Conservation (phyloP, 2,329 filamentous ascomycete species). For the Trichophyton rubrum region DNA sequence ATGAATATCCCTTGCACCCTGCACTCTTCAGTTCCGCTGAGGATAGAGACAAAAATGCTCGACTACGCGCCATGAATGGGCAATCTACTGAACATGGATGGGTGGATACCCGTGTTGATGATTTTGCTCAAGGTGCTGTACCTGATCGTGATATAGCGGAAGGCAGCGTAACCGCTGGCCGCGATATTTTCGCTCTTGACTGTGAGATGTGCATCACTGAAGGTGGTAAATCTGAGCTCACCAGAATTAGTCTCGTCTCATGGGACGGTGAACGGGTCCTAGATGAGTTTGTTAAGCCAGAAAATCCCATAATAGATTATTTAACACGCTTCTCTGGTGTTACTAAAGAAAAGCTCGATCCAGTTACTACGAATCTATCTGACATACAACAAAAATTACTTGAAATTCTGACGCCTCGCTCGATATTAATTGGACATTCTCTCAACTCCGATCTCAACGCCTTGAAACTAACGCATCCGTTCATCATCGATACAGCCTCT, state of each 20-base stretch:
- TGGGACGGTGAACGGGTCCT: constrained; percentile 76
- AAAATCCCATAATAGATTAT: constrained; percentile 80
- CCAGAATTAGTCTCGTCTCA: constrained; percentile 71
- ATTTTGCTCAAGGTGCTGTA: constrained; percentile 53
- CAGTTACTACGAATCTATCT: constrained; percentile 66
- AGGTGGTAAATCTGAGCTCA: constrained; percentile 66
- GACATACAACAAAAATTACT: constrained; percentile 75
- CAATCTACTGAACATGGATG: constrained; percentile 53
- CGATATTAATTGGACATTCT: constrained; percentile 37
- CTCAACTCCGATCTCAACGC: constrained; percentile 54
- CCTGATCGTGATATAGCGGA: constrained; percentile 60
- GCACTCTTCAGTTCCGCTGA: constrained; percentile 50
- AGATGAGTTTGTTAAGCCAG: constrained; percentile 85
- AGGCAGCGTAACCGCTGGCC: constrained; percentile 72
- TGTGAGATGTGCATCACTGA: constrained; percentile 96
- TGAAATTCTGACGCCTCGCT: constrained; percentile 45
- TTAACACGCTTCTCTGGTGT: constrained; percentile 87
- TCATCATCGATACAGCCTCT: constrained; percentile 82
- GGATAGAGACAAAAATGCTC: constrained; percentile 42
- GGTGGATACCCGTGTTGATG: constrained; percentile 63
- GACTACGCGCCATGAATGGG: constrained; percentile 39
- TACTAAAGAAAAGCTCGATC: constrained; percentile 67
- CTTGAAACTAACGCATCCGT: constrained; percentile 76
- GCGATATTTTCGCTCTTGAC: constrained; percentile 69
- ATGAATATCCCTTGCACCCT: constrained; percentile 76